Evolutionary conservation across 352 stramenopile species (phyloP).

Genomic region (Phytophthora capsici): DNA sequence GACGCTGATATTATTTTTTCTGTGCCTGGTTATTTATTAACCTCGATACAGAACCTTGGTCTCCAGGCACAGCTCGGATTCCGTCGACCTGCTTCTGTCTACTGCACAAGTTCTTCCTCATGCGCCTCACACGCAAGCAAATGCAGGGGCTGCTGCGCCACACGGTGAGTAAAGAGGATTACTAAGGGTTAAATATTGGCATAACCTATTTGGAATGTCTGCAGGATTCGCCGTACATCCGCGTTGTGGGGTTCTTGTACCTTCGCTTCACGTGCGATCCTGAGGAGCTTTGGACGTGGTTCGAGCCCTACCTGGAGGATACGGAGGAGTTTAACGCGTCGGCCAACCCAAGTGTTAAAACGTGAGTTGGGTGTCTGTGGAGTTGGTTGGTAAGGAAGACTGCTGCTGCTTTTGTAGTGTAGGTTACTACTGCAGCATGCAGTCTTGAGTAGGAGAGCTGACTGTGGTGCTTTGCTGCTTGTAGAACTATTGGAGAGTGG

Average conservation of each 20-base stretch:
- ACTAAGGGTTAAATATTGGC: slow-evolving; percentile 13
- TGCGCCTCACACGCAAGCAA: slow-evolving; percentile 96
- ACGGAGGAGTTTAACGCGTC: slow-evolving; percentile 92
- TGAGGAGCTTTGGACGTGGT: slow-evolving; percentile 94
- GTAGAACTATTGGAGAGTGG: slow-evolving; percentile 94
- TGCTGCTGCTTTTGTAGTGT: slow-evolving; percentile 22
- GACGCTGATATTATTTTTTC: slow-evolving; percentile 13
- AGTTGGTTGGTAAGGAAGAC: slow-evolving; percentile 40
- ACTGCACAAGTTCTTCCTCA: slow-evolving; percentile 96
- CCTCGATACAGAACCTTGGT: slow-evolving; percentile 89
- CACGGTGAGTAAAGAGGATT: slow-evolving; percentile 44
- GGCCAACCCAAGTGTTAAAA: slow-evolving; percentile 81
- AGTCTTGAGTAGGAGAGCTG: slow-evolving; percentile 11
- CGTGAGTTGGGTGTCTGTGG: slow-evolving; percentile 45
- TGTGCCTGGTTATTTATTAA: slow-evolving; percentile 3
- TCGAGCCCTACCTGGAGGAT: slow-evolving; percentile 96
- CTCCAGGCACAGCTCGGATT: slow-evolving; percentile 88
- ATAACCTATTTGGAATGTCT: slow-evolving; percentile 16
- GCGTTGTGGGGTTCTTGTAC: slow-evolving; percentile 97
- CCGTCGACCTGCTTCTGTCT: slow-evolving; percentile 97
- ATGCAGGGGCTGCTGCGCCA: slow-evolving; percentile 95
- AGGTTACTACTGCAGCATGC: slow-evolving; percentile 27
- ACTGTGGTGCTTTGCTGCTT: slow-evolving; percentile 8
- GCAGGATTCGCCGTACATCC: slow-evolving; percentile 96
- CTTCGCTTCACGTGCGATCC: slow-evolving; percentile 96